Conservation (phyloP, 805 yeast genomes). For the Pichia heedii region DNA sequence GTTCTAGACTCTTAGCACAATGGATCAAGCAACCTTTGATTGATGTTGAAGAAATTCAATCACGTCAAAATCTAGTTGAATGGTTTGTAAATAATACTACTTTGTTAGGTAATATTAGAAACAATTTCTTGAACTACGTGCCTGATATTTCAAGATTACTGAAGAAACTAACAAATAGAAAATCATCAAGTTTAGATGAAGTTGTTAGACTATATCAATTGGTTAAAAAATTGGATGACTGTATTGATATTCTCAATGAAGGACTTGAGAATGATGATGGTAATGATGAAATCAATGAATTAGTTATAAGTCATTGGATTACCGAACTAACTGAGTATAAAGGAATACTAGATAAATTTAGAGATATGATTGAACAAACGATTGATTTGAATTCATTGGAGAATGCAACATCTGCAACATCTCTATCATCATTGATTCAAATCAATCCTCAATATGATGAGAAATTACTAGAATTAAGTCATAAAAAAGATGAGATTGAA, state of each 20-base stretch:
- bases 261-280: slow-evolving; percentile 32
- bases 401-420: slow-evolving; percentile 47
- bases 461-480: slow-evolving; percentile 50
- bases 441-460: slow-evolving; percentile 89
- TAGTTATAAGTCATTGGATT: slow-evolving; percentile 48
- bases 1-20: slow-evolving; percentile 76
- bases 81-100: slow-evolving; percentile 61
- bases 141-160: slow-evolving; percentile 78
- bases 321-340: slow-evolving; percentile 43
- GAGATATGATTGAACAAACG: slow-evolving; percentile 86
- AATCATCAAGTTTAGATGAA: slow-evolving; percentile 59
- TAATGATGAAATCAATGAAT: slow-evolving; percentile 18
- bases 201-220: slow-evolving; percentile 84
- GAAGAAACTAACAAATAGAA: slow-evolving; percentile 46
- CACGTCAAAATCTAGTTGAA: slow-evolving; percentile 71
- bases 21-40: slow-evolving; percentile 97
- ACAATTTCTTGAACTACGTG: slow-evolving; percentile 56
- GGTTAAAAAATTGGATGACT: slow-evolving; percentile 59
- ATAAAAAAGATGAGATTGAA: slow-evolving; percentile 45
- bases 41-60: slow-evolving; percentile 44
- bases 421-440: slow-evolving; percentile 36
- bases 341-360: slow-evolving; percentile 51
- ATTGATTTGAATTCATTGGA: slow-evolving; percentile 80
- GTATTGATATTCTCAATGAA: slow-evolving; percentile 42
- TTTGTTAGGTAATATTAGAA: slow-evolving; percentile 55